These are phyloP conservation scores for Coix lacrymajobi DNA, from an alignment of 176 grass and related monocot genomes.

Conservation along the genomic window DNA sequence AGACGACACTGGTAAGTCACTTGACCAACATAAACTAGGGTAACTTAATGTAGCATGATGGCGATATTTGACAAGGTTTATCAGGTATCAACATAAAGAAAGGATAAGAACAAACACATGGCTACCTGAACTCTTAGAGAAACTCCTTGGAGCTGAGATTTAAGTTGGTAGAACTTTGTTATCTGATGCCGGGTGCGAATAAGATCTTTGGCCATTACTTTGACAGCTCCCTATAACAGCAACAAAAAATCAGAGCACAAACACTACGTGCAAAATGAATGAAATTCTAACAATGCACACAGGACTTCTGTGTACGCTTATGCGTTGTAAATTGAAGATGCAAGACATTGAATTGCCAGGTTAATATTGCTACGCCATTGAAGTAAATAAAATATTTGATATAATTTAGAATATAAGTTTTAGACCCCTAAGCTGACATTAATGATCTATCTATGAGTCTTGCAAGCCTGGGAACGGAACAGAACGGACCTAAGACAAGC, in stretches of 20 bases:
- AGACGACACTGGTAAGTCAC: not conserved
- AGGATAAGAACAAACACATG: not conserved
- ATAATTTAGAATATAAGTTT: not conserved
- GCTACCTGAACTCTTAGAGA: conserved; percentile 78
- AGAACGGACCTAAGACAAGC: not conserved
- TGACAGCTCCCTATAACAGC: conserved; percentile 51
- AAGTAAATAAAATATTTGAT: not conserved
- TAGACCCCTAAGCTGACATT: not conserved
- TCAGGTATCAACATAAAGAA: not conserved
- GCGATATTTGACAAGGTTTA: not conserved
- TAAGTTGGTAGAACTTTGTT: conserved; percentile 84
- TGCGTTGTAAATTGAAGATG: not conserved
- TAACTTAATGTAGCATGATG: not conserved
- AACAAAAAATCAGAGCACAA: conserved; percentile 14
- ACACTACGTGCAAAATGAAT: not conserved
- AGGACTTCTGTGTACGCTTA: not conserved
- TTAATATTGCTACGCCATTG: not conserved
- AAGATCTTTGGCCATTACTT: conserved; percentile 82
- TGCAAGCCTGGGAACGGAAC: not conserved
- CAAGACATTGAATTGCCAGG: not conserved
- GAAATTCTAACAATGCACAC: not conserved
- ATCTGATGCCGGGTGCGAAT: conserved; percentile 83
- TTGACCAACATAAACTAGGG: not conserved
- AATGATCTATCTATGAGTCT: not conserved
- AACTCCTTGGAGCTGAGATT: conserved; percentile 73